A percentile compares a stretch with the other conserved stretches of the same genome.
phyloP scores from a whole-genome alignment of 2,329 filamentous ascomycete species.

The Penicillium sp. region DNA sequence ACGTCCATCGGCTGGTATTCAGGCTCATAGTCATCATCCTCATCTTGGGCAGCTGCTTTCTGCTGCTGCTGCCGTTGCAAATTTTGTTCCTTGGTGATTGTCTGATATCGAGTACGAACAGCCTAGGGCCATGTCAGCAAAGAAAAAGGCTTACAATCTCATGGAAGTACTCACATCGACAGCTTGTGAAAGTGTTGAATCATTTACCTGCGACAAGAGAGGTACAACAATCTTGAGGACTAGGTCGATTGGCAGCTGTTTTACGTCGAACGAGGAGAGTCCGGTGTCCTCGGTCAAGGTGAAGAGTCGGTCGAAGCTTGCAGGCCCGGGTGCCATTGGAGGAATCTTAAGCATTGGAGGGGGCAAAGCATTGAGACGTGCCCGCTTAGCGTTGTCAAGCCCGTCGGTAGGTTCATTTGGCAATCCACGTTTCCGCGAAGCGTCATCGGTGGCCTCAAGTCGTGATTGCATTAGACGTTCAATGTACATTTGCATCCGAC shows the following conservation, averaged over 20 bases:
- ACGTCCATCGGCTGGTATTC: constrained; percentile 72
- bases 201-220: constrained; percentile 70
- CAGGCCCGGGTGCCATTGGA: constrained; percentile 69
- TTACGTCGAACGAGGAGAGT: constrained; percentile 77
- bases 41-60: constrained; percentile 49
- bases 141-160: background rate
- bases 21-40: constrained; percentile 92
- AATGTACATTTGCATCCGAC: constrained; percentile 81
- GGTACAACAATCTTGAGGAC: constrained; percentile 79
- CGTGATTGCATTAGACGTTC: constrained; percentile 77
- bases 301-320: constrained; percentile 79
- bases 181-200: constrained; percentile 66
- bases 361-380: constrained; percentile 61
- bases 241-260: constrained; percentile 70
- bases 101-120: constrained; percentile 39
- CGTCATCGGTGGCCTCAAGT: constrained; percentile 75
- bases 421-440: constrained; percentile 69
- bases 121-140: constrained; percentile 29
- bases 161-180: constrained; percentile 56
- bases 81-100: constrained; percentile 37
- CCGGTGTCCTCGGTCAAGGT: constrained; percentile 75
- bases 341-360: constrained; percentile 56
- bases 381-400: constrained; percentile 75
- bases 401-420: constrained; percentile 69
- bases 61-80: constrained; percentile 31